phyloP scores from a whole-genome alignment of 108 stramenopile genomes.

The Skeletonema potamos region DNA sequence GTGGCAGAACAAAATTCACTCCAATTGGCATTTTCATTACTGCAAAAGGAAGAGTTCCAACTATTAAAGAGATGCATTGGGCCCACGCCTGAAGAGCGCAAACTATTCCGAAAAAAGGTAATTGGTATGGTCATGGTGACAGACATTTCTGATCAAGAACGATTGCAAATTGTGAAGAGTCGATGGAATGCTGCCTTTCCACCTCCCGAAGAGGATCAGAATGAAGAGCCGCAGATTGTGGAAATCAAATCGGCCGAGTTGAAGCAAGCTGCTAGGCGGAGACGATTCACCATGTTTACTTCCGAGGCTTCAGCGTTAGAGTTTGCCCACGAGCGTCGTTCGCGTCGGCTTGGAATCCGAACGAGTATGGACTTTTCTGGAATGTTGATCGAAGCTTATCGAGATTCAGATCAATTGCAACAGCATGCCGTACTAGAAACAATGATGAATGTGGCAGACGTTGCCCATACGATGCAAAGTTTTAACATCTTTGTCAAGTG shows the following conservation, averaged over 20 bases:
- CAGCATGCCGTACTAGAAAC: constrained; percentile 52
- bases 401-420: constrained; percentile 18
- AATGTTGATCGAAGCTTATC: constrained; percentile 32
- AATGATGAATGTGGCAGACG: constrained; percentile 57
- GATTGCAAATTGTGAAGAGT: constrained; percentile 34
- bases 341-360: constrained; percentile 27
- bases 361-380: constrained; percentile 41
- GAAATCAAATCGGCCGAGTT: constrained; percentile 19
- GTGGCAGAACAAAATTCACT: constrained; percentile 62
- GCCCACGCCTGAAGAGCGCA: constrained; percentile 38
- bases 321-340: constrained; percentile 9
- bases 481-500: constrained; percentile 59
- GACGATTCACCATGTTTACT: constrained; percentile 25
- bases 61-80: constrained; percentile 53
- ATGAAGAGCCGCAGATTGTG: not conserved
- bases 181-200: constrained; percentile 43
- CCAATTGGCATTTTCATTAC: constrained; percentile 55
- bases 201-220: constrained; percentile 1
- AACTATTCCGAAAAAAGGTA: constrained; percentile 52
- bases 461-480: constrained; percentile 60
- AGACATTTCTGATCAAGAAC: constrained; percentile 61
- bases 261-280: constrained; percentile 15
- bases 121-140: constrained; percentile 60
- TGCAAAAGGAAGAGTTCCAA: constrained; percentile 41
- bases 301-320: constrained; percentile 14